Evolutionary conservation across 108 stramenopile species (phyloP).

Genomic region (Conticribra weissflogii): DNA sequence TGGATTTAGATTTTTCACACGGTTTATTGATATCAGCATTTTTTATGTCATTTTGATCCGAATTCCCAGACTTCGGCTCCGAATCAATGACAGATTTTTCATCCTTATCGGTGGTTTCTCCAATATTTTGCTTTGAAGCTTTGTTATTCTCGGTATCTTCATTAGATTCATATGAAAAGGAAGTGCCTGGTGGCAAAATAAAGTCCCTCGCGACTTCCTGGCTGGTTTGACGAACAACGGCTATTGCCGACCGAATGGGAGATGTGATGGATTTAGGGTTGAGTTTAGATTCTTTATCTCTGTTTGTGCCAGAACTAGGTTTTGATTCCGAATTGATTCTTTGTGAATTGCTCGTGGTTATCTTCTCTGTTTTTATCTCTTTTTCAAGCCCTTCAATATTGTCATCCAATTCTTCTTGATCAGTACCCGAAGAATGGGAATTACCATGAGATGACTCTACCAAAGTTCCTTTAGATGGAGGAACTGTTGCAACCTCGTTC

Average conservation of each 20-base stretch:
- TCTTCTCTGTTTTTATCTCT: background rate
- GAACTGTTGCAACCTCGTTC: background rate
- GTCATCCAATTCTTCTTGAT: background rate
- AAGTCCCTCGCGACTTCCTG: slow-evolving; percentile 20
- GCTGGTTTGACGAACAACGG: slow-evolving; percentile 9
- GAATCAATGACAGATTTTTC: background rate
- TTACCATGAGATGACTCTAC: background rate
- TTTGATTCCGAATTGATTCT: background rate
- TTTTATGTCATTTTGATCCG: background rate
- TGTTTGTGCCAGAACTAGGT: background rate
- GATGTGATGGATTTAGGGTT: background rate
- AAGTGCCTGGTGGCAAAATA: slow-evolving; percentile 20
- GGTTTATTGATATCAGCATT: background rate
- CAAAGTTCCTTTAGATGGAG: background rate
- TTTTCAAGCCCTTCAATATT: too few relatives aligned
- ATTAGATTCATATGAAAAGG: background rate
- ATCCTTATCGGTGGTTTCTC: background rate
- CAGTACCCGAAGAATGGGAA: background rate
- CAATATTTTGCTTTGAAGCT: background rate
- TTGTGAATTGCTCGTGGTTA: too few relatives aligned
- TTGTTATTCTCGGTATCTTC: background rate
- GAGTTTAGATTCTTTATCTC: background rate
- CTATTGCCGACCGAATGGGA: slow-evolving; percentile 10
- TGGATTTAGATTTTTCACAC: background rate
- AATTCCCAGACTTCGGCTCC: background rate